Base-by-base conservation (phyloP, 2,329 filamentous ascomycete genomes). In the Grosmannia huntii region DNA sequence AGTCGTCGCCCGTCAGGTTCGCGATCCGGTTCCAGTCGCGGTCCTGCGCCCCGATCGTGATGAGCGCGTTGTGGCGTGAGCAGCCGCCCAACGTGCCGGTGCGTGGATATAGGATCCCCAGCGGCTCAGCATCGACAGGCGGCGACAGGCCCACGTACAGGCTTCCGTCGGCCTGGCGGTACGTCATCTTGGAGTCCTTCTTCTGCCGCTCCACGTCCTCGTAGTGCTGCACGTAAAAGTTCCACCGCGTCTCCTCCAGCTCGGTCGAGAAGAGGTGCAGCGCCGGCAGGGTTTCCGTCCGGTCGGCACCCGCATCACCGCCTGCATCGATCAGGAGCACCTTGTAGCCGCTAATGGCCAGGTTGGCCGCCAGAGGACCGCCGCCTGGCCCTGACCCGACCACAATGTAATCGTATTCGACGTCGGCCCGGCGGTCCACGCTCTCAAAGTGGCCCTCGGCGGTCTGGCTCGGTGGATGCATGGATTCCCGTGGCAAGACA, bases 201-300 rank as follows among this genome's bases (percentile, higher is more conserved):
- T 73, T 70, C 62, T 79, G 75, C 12, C 75, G 74, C 4, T 61
- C 66, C 21, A 75, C 67, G 61, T 83, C 75, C 6, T 72, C 68
- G 64, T 83, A 84, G 67, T 85, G 82, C 56, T 78, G 76, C 59
- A 85, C 80, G 61, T 76, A 86, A 68, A 79, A 84, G 68, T 82
- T 76, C 82, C 82, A 85, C 50, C 70, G 27, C 27, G 64, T 54
- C 10, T 61, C 50, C 25, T 60, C 59, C 52, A 65, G 64, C 53
- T 67, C 65, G n/a, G 64, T 64, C 4, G 63, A 57, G 19, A 58
- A 58, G 12, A 63, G 62, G 25, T 65, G 56, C 60, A 65, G 62
- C 1, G 64, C 65, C 1, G 67, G 66, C 2, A 68, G 63, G 2
- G 60, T 60, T 54, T 65, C 65, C 60, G 66, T 66, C 60, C 61